Base-by-base conservation (phyloP, 345 rosid species). In the Leavenworthia alabamica region DNA sequence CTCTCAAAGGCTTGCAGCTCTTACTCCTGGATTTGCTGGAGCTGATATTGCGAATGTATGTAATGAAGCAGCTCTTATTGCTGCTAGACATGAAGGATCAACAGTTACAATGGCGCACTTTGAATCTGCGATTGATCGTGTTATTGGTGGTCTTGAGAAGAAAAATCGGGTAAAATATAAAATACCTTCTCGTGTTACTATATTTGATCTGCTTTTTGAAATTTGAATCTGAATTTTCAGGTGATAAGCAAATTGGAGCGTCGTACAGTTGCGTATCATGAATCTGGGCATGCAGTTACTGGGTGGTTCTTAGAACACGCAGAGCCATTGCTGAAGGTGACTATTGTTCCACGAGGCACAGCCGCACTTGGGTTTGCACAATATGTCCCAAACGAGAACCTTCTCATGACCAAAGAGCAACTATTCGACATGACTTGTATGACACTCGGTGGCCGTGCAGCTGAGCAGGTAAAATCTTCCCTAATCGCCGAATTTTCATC, bases 291-390 rank as follows among this genome's bases (percentile, higher is more conserved):
- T 36, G 99, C 96, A 45, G 94, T 93, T 57, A 64, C 88, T 42
- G 92, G 99, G 31, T 93, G 99, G 97, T 89, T 93, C 75, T 64
- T 93, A 75, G 97, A 93, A 71, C 96, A 93, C 52, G 97, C 99
- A 2, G 94, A 93, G 51, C 97, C 99, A n/a, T 80, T 89, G 70
- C 71, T 93, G 62, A 93, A 93, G 65, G 99, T 93, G 62, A 87
- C 99, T 11, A 93, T 93, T 19, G 97, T 93, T 56, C 99, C 99
- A 27, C 96, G 97, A 1, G 99, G 99, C 12, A 86, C 97, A 45
- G 96, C 97, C 0, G 94, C 97, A 0, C 90, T 93, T 27, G 97
- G 99, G 9, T 93, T 93, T 78, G 96, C 99, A 1, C 97, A 89
- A 59, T 93, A 89, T 33, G 99, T 89, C 53, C 97, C 97, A 22